Base-by-base conservation (phyloP, 163 green algal genomes). In the Chlorella variabilis region DNA sequence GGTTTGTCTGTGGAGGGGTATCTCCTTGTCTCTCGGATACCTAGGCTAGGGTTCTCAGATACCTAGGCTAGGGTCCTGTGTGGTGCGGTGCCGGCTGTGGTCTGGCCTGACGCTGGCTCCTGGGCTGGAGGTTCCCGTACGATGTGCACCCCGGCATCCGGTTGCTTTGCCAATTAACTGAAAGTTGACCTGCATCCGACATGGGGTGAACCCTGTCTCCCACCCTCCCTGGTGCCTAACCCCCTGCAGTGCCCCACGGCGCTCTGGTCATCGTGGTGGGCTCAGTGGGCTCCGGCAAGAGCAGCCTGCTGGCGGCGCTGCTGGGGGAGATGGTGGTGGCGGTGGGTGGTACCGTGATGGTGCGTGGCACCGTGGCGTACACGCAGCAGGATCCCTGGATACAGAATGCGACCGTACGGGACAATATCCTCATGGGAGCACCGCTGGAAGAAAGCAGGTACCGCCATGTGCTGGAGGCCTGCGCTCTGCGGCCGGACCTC, bases 291-390 rank as follows among this genome's bases (percentile, higher is more conserved):
- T 81, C 71, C 42, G 96, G 96, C 71, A 98, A 98, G 88, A 93
- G 77, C 36, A 92, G 86, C 41, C 83, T 99, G 66, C 89, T 99
- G 62, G 76, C 87, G 0, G 96, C 95, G 3, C 67, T 99, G 34
- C 92, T 99, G 39, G 93, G 95, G 29, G 95, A 99, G 87, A 96
- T 99, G 90, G 62, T 34, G 85, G 90, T 36, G 85, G 91, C 45
- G 74, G 27, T 71, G 25, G 0, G 23, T 18, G 93, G 93, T 48
- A 81, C 25, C 2, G 87, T 92, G 51, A 63, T 62, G 17, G 80
- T 96, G 29, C 75, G 76, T 2, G 93, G 71, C 34, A 51, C 29
- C 15, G 66, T 92, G 1, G 89, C 87, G 29, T 96, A 93, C 84
- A 86, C 86, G 7, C 56, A 78, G 33, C 93, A 97, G 84, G 84